Evolutionary conservation across 2,329 filamentous ascomycete species (phyloP).

Genomic region (Amylocarpus encephaloides): DNA sequence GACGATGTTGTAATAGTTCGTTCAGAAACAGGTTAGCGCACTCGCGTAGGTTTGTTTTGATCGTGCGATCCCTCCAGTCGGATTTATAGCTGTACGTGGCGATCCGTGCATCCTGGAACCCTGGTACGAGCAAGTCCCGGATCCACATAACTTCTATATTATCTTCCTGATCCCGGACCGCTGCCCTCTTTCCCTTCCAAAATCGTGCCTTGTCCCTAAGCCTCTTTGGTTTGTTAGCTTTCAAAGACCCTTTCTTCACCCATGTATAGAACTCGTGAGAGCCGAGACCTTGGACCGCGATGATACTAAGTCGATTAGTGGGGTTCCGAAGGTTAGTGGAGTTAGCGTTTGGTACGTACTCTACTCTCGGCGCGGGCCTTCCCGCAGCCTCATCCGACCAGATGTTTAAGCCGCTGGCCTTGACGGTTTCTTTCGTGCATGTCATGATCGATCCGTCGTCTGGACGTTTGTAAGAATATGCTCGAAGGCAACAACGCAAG

Average conservation of each 20-base stretch:
- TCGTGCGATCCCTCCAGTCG: slow-evolving; percentile 10
- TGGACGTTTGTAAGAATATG: too few relatives aligned
- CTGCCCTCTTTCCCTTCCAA: neutral
- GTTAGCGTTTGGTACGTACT: neutral
- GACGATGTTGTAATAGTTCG: slow-evolving; percentile 9
- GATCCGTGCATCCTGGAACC: slow-evolving; percentile 13
- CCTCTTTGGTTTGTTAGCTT: neutral
- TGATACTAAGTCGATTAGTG: neutral
- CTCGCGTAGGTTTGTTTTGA: slow-evolving; percentile 15
- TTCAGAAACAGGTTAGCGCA: slow-evolving; percentile 13
- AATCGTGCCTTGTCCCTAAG: neutral
- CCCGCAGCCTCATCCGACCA: slow-evolving; percentile 11
- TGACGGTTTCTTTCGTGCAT: slow-evolving; percentile 16
- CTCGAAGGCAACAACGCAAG: too few relatives aligned
- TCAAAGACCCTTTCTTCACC: neutral
- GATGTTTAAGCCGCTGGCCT: slow-evolving; percentile 14
- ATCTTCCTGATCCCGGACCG: neutral
- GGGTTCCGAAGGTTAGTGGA: too few relatives aligned
- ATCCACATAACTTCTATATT: slow-evolving; percentile 11
- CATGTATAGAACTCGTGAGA: neutral
- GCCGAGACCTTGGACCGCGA: neutral
- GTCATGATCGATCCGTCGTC: too few relatives aligned
- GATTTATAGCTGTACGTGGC: slow-evolving; percentile 20
- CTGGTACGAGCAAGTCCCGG: slow-evolving; percentile 13
- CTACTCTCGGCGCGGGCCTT: neutral